Conservation (phyloP, 139 green algal genomes). For the Chlorella sorokiniana region DNA sequence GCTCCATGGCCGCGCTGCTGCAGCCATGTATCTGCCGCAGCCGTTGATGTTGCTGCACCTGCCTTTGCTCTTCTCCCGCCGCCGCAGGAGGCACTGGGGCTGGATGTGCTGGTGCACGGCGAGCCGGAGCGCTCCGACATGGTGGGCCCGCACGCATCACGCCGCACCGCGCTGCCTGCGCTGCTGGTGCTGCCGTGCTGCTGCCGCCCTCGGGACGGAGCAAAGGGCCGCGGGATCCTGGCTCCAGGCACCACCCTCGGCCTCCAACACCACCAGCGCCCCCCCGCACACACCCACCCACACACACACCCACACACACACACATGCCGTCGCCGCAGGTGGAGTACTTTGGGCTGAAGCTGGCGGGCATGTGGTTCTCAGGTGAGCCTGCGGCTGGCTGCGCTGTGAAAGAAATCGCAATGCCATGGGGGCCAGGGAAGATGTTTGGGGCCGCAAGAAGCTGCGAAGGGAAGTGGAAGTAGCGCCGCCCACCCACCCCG, state of each 20-base stretch:
- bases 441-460: too few relatives aligned
- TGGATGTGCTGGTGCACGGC: constrained; percentile 93
- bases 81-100: constrained; percentile 77
- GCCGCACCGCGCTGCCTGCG: neutral
- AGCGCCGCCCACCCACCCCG: neutral
- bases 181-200: too few relatives aligned
- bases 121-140: constrained; percentile 86
- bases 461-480: too few relatives aligned
- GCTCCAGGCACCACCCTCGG: too few relatives aligned
- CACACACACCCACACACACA: too few relatives aligned
- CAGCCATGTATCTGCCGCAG: neutral
- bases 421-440: too few relatives aligned
- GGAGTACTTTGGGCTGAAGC: constrained; percentile 88
- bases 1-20: neutral
- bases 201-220: too few relatives aligned
- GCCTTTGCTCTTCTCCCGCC: neutral
- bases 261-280: too few relatives aligned
- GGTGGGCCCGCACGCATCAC: too few relatives aligned
- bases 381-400: neutral
- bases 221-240: too few relatives aligned
- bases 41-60: neutral
- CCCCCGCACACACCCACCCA: too few relatives aligned
- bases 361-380: constrained; percentile 83
- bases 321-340: too few relatives aligned
- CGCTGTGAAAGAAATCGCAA: neutral